Percentiles rank a stretch among this genome's conserved stretches.
Evolutionary conservation across 2,329 filamentous ascomycete species (phyloP).

Genomic region (Botryotinia narcissicola): DNA sequence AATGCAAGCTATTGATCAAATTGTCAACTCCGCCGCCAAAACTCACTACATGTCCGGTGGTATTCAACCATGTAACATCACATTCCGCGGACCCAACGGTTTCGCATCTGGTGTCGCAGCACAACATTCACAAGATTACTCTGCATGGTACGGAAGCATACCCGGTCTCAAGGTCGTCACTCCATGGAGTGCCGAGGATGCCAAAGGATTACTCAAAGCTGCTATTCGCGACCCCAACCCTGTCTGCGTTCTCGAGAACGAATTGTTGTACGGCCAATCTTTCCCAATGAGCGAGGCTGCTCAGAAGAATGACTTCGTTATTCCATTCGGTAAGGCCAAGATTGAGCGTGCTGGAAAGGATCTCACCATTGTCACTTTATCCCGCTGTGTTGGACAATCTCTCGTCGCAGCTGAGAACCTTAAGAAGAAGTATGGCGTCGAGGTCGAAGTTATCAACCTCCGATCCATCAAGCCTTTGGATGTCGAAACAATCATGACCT

Average conservation of each 20-base stretch:
- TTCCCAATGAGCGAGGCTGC: slow-evolving; percentile 98
- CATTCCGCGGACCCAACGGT: slow-evolving; percentile 98
- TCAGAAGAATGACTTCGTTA: slow-evolving; percentile 92
- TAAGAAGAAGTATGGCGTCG: slow-evolving; percentile 94
- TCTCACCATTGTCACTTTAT: slow-evolving; percentile 90
- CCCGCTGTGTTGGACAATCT: slow-evolving; percentile 91
- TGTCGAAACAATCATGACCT: slow-evolving; percentile 91
- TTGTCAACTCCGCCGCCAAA: slow-evolving; percentile 98
- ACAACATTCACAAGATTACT: slow-evolving; percentile 99
- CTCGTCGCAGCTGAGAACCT: slow-evolving; percentile 84
- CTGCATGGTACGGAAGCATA: slow-evolving; percentile 97
- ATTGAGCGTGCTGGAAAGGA: slow-evolving; percentile 96
- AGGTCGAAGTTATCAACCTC: slow-evolving; percentile 96
- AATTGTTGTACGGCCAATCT: slow-evolving; percentile 84
- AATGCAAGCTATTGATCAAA: slow-evolving; percentile 99
- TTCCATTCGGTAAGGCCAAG: slow-evolving; percentile 99
- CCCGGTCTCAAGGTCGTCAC: slow-evolving; percentile 95
- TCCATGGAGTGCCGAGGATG: slow-evolving; percentile 95
- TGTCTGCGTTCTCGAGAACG: slow-evolving; percentile 85
- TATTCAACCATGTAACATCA: slow-evolving; percentile 99
- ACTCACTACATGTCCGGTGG: slow-evolving; percentile 99
- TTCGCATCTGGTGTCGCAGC: slow-evolving; percentile 94
- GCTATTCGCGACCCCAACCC: slow-evolving; percentile 98
- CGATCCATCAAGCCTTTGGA: slow-evolving; percentile 97
- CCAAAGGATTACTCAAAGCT: slow-evolving; percentile 96